Evolutionary conservation across 257 asterid species (phyloP).

Genomic region (Fraxinus cuspidata): DNA sequence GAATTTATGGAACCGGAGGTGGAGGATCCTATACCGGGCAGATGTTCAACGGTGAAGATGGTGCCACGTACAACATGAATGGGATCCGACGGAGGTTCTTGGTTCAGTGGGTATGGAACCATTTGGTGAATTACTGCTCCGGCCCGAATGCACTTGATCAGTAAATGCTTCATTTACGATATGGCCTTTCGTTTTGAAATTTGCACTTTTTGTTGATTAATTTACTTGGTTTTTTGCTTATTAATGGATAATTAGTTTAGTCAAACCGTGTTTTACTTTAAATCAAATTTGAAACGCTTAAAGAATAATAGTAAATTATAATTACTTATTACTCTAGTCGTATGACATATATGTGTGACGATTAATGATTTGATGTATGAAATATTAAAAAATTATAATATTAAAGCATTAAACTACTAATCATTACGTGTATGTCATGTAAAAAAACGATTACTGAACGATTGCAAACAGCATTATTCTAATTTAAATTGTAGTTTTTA

Average conservation of each 20-base stretch:
- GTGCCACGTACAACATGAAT: slow-evolving; percentile 81
- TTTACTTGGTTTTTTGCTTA: slow-evolving; percentile 1
- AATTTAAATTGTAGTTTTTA: too few species aligned
- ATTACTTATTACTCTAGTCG: too few species aligned
- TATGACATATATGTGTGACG: too few species aligned
- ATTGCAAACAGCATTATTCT: too few species aligned
- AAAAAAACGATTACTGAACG: too few species aligned
- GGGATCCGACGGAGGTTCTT: slow-evolving; percentile 80
- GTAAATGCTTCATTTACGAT: slow-evolving; percentile 41
- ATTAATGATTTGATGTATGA: too few species aligned
- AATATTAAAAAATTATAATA: too few species aligned
- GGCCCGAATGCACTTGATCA: slow-evolving; percentile 98
- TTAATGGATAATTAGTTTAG: slow-evolving; percentile 10
- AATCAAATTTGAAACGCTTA: too few species aligned
- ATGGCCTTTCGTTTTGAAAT: neutral
- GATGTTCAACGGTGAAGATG: slow-evolving; percentile 68
- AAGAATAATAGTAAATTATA: too few species aligned
- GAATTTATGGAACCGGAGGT: slow-evolving; percentile 84
- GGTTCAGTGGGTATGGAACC: slow-evolving; percentile 96
- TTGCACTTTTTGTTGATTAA: neutral
- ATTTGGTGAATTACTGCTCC: slow-evolving; percentile 65
- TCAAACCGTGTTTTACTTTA: neutral
- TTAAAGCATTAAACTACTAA: too few species aligned
- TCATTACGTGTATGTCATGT: too few species aligned
- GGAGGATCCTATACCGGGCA: slow-evolving; percentile 90